Base-by-base conservation (phyloP, 257 asterid genomes). In the Voacanga thouarsii region DNA sequence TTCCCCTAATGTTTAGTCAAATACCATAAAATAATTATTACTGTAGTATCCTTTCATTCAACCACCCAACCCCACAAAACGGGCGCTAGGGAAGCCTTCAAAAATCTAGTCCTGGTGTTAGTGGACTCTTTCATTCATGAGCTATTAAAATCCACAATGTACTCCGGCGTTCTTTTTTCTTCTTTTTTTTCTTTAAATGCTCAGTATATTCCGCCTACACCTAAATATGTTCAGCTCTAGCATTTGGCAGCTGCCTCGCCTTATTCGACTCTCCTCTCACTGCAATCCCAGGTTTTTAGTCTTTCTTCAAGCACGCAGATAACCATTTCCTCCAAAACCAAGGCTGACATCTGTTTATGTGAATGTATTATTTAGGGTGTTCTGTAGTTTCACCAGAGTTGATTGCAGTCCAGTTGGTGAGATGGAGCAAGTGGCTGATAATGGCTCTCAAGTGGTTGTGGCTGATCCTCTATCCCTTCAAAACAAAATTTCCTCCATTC, bases 381-480 rank as follows among this genome's bases (percentile, higher is more conserved):
- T 76, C 83, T 79, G 80, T 82, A 81, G 89, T 69, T 80, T 83
- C 82, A 71, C 63, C 33, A 70, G 66, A 15, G 30, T 18, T 50
- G 83, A 69, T 47, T 45, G 30, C 15, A 47, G 51, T 63, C 44
- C 10, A 45, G 50, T 30, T 49, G 82, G 71, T 56, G 87, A 60
- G 82, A 79, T 94, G 98, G 96, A 89, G 79, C 81, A 86, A 80
- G 89, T 88, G 64, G 88, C 70, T 75, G 81, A 86, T 68, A 88
- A 83, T 80, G 92, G 90, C 24, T 89, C 92, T 80, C 81, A 89
- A 82, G 91, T 89, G 51, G 86, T 92, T 80, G 91, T 92, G 74
- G 91, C 81, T 26, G 88, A 89, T 74, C 77, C 90, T 72, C 77
- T 81, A 23, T 74, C 73, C 78, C 92, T 94, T 79, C 91, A 78